Evolutionary conservation across 164 flowering plant genomes (phyloP), one percentile per base, ranked within the genome.

Genomic region (Magnolia officinalis): DNA sequence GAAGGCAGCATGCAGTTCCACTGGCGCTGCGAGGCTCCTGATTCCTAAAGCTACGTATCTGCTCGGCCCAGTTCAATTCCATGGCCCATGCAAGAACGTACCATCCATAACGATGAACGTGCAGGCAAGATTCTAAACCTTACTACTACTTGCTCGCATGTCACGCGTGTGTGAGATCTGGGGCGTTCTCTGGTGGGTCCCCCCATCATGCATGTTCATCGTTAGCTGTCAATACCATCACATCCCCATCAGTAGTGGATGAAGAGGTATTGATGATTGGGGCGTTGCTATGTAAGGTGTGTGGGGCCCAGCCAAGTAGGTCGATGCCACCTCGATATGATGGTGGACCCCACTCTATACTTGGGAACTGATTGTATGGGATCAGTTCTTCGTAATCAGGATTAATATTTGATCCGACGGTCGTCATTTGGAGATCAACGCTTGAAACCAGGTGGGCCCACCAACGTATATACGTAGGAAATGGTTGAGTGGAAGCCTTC

Each of bases 51-150:
- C 88, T 9, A 80, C 73, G 11, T 91, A 86, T 74, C 71, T 84
- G 70, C 23, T 89, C n/a, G 91, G 92, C 1, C 93, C 91, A 1
- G 29, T 90, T 24, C 66, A 72, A 72, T 90, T 91, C 52, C 52
- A 67, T 13, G 96, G 92, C 7, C 93, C 93, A 3, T 90, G 96
- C 82, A 73, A 72, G n/a, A 79, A 83, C 50, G 88, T 81, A 18
- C 26, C 83, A 11, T 58, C 86, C 70, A 63, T 90, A 0, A 82
- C 80, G 0, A 66, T 88, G 59, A 81, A 65, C 6, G 70, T 86
- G 80, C 74, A 88, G 88, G 92, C 75, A 81, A 78, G 81, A 50
- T 20, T 64, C 20, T 11, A 0, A 65, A 24, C 8, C 4, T 23
- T 24, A 4, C 29, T 13, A 24, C 61, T 16, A 10, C 61, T 55